A percentile compares a stretch with the other conserved stretches of the same genome.
Conservation (phyloP, 2,329 filamentous ascomycete genomes). For the Emericellopsis cladophorae region DNA sequence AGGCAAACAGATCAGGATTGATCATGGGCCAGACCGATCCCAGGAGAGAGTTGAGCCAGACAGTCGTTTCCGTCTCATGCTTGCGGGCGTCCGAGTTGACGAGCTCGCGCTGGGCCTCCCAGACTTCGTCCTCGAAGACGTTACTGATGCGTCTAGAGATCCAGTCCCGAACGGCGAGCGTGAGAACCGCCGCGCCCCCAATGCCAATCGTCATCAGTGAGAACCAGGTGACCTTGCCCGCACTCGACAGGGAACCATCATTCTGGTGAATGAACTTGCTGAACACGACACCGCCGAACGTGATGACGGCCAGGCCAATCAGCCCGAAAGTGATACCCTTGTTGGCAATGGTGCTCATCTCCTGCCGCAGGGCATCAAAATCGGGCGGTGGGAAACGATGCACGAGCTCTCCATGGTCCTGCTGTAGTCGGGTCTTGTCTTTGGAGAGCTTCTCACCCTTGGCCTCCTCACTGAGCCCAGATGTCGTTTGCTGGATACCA, state of each 20-base stretch:
- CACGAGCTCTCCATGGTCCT: constrained; percentile 26
- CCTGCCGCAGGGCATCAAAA: constrained; percentile 25
- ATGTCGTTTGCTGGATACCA: constrained; percentile 18
- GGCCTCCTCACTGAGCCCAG: constrained; percentile 20
- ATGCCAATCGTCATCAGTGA: constrained; percentile 8
- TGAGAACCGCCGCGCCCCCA: constrained; percentile 9
- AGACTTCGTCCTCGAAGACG: constrained; percentile 57
- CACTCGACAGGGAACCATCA: constrained; percentile 8
- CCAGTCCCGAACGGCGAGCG: constrained; percentile 43
- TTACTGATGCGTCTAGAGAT: constrained; percentile 45
- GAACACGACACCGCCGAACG: constrained; percentile 4
- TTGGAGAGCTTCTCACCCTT: constrained; percentile 26
- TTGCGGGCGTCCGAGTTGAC: constrained; percentile 26
- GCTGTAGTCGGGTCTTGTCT: constrained; percentile 15
- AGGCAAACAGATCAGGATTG: constrained; percentile 62
- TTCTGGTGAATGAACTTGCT: constrained; percentile 8
- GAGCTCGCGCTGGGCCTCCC: constrained; percentile 49
- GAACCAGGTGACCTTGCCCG: constrained; percentile 9
- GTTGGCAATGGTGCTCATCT: constrained; percentile 17
- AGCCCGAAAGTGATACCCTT: constrained; percentile 21
- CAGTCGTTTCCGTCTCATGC: constrained; percentile 47
- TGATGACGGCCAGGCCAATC: constrained; percentile 17
- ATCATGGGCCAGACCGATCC: constrained; percentile 60
- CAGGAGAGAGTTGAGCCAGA: constrained; percentile 61
- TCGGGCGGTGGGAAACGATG: constrained; percentile 34